Evolutionary conservation across 1,284 basidiomycete species (phyloP).

Genomic region (Ceratobasidium sp.): DNA sequence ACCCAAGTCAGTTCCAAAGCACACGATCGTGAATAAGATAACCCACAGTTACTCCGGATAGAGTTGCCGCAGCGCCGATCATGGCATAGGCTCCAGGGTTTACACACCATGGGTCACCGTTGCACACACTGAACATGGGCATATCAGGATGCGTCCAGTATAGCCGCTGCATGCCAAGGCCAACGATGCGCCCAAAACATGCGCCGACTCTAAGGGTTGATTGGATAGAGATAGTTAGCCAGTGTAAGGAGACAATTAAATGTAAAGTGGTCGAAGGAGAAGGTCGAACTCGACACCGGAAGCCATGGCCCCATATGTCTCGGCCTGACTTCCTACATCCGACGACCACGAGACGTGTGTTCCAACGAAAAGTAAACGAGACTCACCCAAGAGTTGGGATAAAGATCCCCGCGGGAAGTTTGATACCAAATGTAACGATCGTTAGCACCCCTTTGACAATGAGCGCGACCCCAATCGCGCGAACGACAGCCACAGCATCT

Average conservation of each 20-base stretch:
- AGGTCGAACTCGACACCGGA: not conserved
- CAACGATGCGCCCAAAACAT: constrained; percentile 90
- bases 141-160: constrained; percentile 76
- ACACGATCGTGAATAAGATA: constrained; percentile 61
- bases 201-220: constrained; percentile 68
- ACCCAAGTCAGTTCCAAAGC: too few relatives aligned
- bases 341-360: too few relatives aligned
- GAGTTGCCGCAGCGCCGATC: constrained; percentile 88
- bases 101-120: constrained; percentile 75
- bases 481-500: constrained; percentile 76
- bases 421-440: constrained; percentile 94
- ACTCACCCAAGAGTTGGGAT: constrained; percentile 84
- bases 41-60: constrained; percentile 88
- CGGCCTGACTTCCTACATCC: too few relatives aligned
- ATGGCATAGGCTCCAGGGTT: constrained; percentile 92
- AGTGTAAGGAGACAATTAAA: too few relatives aligned
- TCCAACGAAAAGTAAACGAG: too few relatives aligned
- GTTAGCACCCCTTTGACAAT: constrained; percentile 66
- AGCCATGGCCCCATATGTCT: not conserved
- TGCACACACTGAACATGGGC: constrained; percentile 75
- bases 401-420: constrained; percentile 95
- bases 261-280: not conserved
- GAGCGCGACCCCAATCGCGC: constrained; percentile 57
- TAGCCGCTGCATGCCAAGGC: constrained; percentile 84
- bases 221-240: not conserved